These are phyloP conservation scores for Penicillium aurantiogriseum DNA, from an alignment of 2,329 filamentous ascomycete species.

Conservation along the genomic window DNA sequence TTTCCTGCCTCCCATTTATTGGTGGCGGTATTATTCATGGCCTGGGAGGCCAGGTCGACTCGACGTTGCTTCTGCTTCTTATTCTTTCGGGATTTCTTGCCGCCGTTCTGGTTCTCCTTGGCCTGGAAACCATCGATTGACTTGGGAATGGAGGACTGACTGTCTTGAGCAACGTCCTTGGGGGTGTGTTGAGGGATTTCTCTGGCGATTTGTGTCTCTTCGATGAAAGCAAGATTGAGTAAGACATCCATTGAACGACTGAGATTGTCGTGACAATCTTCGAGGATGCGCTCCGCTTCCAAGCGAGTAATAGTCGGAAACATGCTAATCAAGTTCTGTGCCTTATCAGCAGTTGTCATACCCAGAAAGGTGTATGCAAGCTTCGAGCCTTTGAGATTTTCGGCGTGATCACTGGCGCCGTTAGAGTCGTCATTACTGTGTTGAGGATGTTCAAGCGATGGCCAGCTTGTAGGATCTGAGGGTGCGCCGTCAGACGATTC, in stretches of 20 bases:
- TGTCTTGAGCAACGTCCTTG: constrained; percentile 19
- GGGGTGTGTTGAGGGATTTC: constrained; percentile 23
- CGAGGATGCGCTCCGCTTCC: constrained; percentile 65
- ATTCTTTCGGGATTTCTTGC: constrained; percentile 44
- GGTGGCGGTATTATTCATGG: constrained; percentile 11
- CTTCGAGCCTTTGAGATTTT: constrained; percentile 14
- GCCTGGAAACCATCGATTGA: constrained; percentile 80
- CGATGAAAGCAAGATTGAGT: constrained; percentile 74
- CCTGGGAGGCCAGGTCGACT: constrained; percentile 15
- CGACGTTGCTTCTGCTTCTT: constrained; percentile 31
- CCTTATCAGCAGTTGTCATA: constrained; percentile 57
- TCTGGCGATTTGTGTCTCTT: constrained; percentile 59
- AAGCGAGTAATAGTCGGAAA: constrained; percentile 68
- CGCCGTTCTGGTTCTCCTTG: constrained; percentile 47
- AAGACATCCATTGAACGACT: constrained; percentile 74
- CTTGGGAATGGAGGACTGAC: constrained; percentile 53
- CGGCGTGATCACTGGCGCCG: constrained; percentile 5
- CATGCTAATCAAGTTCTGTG: constrained; percentile 63
- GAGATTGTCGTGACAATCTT: constrained; percentile 66
- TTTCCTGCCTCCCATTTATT: constrained; percentile 61
- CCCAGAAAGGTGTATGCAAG: constrained; percentile 31
- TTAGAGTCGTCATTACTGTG: constrained; percentile 27
- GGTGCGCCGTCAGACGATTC: not conserved
- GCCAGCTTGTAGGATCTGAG: not conserved
- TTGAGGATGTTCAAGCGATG: constrained; percentile 8